Conservation (phyloP, 441 rosid species). For the Erysimum cheiri region DNA sequence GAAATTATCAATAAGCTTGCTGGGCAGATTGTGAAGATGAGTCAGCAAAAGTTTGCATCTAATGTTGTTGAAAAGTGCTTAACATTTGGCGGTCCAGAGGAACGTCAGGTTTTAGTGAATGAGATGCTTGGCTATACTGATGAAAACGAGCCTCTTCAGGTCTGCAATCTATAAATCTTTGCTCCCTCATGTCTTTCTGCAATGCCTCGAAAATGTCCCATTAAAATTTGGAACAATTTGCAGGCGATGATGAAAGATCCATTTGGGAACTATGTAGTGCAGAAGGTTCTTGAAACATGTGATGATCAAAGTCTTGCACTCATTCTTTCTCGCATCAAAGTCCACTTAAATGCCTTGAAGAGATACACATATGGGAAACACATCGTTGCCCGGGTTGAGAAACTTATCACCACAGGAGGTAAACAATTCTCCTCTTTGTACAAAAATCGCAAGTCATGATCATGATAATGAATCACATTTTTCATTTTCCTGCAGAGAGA, state of each 20-base stretch:
- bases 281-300: conserved; percentile 94
- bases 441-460: conserved; percentile 9
- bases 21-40: conserved; percentile 94
- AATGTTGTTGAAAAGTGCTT: conserved; percentile 94
- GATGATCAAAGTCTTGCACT: conserved; percentile 76
- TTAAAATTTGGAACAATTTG: conserved; percentile 18
- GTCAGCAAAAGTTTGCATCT: conserved; percentile 97
- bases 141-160: conserved; percentile 98
- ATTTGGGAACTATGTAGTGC: conserved; percentile 94
- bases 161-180: conserved; percentile 33
- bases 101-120: conserved; percentile 76
- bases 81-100: conserved; percentile 81
- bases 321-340: conserved; percentile 84
- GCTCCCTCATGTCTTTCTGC: conserved; percentile 29
- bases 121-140: conserved; percentile 93
- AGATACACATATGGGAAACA: conserved; percentile 93
- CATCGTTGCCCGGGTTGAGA: conserved; percentile 91
- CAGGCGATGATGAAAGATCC: conserved; percentile 99
- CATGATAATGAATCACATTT: conserved; percentile 17
- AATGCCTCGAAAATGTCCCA: background rate
- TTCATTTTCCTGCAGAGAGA: conserved; percentile 63
- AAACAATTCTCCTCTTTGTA: conserved; percentile 27
- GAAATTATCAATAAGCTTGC: conserved; percentile 78
- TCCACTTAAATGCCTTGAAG: conserved; percentile 85
- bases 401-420: conserved; percentile 93